These are phyloP conservation scores for Pyrenophora tritici-repentis DNA, from an alignment of 2,329 filamentous ascomycete genomes.

Conservation along the genomic window DNA sequence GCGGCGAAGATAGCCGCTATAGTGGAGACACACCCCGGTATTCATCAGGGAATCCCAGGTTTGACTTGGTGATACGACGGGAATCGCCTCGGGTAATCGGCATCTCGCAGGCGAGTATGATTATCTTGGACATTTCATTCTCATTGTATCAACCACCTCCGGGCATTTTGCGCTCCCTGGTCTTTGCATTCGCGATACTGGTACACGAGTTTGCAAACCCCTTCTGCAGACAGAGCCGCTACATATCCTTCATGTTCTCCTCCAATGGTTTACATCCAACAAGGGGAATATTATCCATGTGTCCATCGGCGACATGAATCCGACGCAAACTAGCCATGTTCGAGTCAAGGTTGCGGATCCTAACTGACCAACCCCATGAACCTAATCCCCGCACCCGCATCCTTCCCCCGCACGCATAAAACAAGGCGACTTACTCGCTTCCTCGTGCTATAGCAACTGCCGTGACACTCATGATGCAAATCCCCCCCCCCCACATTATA, in stretches of 20 bases:
- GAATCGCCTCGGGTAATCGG: not conserved
- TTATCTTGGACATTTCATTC: too few species aligned
- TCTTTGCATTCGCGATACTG: too few species aligned
- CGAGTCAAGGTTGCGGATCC: not conserved
- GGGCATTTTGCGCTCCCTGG: too few species aligned
- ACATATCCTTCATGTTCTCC: not conserved
- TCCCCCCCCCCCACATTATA: constrained; percentile 17
- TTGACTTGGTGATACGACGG: not conserved
- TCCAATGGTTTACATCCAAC: not conserved
- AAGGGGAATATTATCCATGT: not conserved
- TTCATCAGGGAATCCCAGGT: too few species aligned
- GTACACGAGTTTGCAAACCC: not conserved
- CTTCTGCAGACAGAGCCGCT: constrained; percentile 1
- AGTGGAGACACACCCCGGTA: not conserved
- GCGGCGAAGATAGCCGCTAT: not conserved
- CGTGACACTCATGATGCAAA: not conserved
- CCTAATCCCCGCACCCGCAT: constrained; percentile 8
- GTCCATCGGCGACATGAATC: constrained; percentile 3
- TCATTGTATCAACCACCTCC: too few species aligned
- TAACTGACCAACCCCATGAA: not conserved
- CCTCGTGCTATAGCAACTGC: constrained; percentile 3
- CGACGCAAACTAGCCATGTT: constrained; percentile 2
- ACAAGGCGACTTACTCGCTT: constrained; percentile 1
- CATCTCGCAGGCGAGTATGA: too few species aligned
- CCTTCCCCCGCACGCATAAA: constrained; percentile 15